Conservation (phyloP, 176 grass and related monocot species). For the Carex scoparia region DNA sequence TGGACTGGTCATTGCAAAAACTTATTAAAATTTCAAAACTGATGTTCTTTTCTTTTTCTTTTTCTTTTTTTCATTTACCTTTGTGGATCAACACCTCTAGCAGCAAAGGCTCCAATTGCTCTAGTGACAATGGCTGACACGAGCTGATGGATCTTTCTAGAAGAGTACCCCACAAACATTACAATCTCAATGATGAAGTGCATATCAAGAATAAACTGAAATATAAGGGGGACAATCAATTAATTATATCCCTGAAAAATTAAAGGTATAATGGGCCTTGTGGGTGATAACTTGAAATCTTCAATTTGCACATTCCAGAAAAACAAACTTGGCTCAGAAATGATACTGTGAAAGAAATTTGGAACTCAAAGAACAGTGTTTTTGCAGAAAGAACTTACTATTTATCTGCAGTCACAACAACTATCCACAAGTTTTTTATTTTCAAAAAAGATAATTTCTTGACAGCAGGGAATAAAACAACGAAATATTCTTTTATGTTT, state of each 20-base stretch:
- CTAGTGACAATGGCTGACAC: constrained; percentile 67
- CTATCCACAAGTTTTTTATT: neutral
- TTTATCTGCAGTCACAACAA: neutral
- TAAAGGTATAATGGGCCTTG: neutral
- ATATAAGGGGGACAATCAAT: neutral
- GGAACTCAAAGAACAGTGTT: neutral
- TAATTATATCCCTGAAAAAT: neutral
- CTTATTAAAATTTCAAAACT: neutral
- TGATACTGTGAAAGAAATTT: neutral
- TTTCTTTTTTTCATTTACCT: constrained; percentile 37
- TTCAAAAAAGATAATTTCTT: neutral
- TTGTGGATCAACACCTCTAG: constrained; percentile 75
- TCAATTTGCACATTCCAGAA: neutral
- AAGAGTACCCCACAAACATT: constrained; percentile 73
- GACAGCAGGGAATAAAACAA: neutral
- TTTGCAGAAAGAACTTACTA: neutral
- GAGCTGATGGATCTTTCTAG: constrained; percentile 76
- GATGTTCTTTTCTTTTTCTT: neutral
- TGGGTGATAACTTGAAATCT: neutral
- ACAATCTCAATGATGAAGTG: constrained; percentile 95
- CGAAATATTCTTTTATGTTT: neutral
- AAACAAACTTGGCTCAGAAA: neutral
- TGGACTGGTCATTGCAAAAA: neutral
- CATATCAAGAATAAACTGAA: constrained; percentile 96
- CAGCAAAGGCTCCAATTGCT: constrained; percentile 74